phyloP scores from a whole-genome alignment of 371 early-diverging fungal genomes.

The Mucor lusitanicus region DNA sequence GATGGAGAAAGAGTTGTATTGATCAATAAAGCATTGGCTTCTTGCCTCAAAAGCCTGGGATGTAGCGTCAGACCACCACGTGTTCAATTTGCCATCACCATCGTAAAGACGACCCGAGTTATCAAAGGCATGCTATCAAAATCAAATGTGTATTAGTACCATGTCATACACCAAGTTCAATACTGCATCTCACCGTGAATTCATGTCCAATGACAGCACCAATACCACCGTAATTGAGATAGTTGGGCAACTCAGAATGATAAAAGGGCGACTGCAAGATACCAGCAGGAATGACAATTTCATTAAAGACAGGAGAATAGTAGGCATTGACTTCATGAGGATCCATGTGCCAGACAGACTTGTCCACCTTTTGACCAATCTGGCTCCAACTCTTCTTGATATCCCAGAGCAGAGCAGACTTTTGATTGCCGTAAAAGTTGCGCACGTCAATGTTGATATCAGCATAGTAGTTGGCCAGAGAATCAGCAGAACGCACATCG shows the following conservation, averaged over 20 bases:
- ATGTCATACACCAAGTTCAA: no score
- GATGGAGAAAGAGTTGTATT: conserved; percentile 56
- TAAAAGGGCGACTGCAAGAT: conserved; percentile 58
- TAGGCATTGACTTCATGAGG: conserved; percentile 69
- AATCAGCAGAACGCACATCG: conserved; percentile 45
- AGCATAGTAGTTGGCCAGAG: conserved; percentile 47
- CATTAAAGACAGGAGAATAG: conserved; percentile 52
- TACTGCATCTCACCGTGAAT: conserved; percentile 55
- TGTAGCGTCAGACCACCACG: conserved; percentile 72
- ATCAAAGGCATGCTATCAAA: conserved; percentile 58
- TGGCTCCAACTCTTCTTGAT: conserved; percentile 25
- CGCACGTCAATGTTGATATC: conserved; percentile 22
- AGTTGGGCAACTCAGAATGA: conserved; percentile 43
- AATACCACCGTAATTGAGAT: conserved; percentile 63
- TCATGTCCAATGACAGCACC: conserved; percentile 67
- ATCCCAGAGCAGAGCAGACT: conserved; percentile 27
- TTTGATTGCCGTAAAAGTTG: conserved; percentile 50
- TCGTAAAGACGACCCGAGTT: conserved; percentile 60
- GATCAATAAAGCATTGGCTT: conserved; percentile 66
- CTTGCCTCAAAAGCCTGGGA: conserved; percentile 47
- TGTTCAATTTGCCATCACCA: conserved; percentile 31
- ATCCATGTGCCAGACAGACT: conserved; percentile 53
- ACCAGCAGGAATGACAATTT: conserved; percentile 65
- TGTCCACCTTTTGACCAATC: conserved; percentile 47
- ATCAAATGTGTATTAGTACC: no score